Evolutionary conservation across 1,284 basidiomycete genomes (phyloP).

Genomic region (Leccinum solheimii): DNA sequence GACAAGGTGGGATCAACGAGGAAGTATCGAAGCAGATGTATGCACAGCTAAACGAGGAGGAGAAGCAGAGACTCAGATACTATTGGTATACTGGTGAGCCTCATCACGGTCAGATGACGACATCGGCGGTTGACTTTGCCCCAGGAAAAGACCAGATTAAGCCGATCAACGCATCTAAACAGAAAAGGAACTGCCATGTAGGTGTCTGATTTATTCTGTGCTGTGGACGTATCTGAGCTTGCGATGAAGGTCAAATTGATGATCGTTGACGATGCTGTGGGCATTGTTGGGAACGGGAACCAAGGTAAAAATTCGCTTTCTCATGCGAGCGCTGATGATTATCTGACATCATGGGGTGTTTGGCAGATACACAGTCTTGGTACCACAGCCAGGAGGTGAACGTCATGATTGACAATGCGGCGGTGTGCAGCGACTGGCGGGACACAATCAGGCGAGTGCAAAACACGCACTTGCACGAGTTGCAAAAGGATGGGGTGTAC

Average conservation of each 20-base stretch:
- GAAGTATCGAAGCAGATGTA: conserved; percentile 71
- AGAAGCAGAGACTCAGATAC: conserved; percentile 58
- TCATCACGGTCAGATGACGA: background rate
- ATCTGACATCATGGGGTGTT: background rate
- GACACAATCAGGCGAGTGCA: conserved; percentile 65
- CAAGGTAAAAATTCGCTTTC: conserved; percentile 36
- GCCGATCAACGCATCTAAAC: conserved; percentile 71
- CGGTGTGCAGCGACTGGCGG: conserved; percentile 65
- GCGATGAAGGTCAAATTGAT: conserved; percentile 63
- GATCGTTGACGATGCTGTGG: conserved; percentile 68
- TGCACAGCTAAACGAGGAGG: conserved; percentile 50
- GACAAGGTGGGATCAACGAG: conserved; percentile 82
- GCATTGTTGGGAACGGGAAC: conserved; percentile 71
- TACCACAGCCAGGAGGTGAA: conserved; percentile 81
- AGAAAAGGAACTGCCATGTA: conserved; percentile 75
- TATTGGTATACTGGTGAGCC: conserved; percentile 59
- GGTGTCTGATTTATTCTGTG: conserved; percentile 12
- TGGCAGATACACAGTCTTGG: conserved; percentile 68
- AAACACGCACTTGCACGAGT: conserved; percentile 62
- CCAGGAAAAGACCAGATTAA: conserved; percentile 67
- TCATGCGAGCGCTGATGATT: background rate
- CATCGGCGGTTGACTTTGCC: background rate
- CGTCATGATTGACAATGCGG: conserved; percentile 67
- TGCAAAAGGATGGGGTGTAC: conserved; percentile 72
- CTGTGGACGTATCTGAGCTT: conserved; percentile 2